A percentile compares a stretch with the other conserved stretches of the same genome.
phyloP scores from a whole-genome alignment of 176 grass and related monocot genomes.

The Musa beccarii region DNA sequence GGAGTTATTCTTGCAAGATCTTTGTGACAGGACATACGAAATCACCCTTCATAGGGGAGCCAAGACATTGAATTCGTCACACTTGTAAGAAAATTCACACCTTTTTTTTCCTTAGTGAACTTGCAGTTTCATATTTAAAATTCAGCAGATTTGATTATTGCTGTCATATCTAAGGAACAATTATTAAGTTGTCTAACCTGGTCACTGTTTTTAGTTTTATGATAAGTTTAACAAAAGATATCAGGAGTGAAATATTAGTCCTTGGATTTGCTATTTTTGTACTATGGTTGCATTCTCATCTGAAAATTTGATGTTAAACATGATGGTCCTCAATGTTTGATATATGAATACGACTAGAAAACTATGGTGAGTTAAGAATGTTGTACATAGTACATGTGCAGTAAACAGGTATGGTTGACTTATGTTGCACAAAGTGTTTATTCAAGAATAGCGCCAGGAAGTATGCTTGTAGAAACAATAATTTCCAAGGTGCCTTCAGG shows the following conservation, averaged over 20 bases:
- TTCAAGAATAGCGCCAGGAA: too few species aligned
- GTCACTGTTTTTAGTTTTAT: not conserved
- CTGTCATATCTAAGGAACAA: not conserved
- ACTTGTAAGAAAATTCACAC: conserved; percentile 58
- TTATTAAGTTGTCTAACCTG: not conserved
- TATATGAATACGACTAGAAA: not conserved
- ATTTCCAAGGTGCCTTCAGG: too few species aligned
- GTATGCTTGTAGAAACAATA: too few species aligned
- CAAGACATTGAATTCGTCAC: conserved; percentile 95
- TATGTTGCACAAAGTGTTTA: too few species aligned
- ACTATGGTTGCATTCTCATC: not conserved
- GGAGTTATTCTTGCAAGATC: conserved; percentile 99
- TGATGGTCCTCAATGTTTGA: not conserved
- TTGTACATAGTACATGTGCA: too few species aligned
- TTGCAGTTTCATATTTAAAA: not conserved
- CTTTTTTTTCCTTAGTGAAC: conserved; percentile 7
- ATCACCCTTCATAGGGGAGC: conserved; percentile 96
- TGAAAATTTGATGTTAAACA: not conserved
- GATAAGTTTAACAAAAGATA: not conserved
- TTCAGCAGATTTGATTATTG: not conserved
- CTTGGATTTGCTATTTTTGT: not conserved
- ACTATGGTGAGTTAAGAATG: too few species aligned
- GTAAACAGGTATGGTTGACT: too few species aligned
- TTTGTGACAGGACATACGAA: conserved; percentile 82
- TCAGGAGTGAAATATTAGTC: not conserved